These are phyloP conservation scores for Epichloe gansuensis DNA, from an alignment of 2,329 filamentous ascomycete genomes.

Conservation along the genomic window DNA sequence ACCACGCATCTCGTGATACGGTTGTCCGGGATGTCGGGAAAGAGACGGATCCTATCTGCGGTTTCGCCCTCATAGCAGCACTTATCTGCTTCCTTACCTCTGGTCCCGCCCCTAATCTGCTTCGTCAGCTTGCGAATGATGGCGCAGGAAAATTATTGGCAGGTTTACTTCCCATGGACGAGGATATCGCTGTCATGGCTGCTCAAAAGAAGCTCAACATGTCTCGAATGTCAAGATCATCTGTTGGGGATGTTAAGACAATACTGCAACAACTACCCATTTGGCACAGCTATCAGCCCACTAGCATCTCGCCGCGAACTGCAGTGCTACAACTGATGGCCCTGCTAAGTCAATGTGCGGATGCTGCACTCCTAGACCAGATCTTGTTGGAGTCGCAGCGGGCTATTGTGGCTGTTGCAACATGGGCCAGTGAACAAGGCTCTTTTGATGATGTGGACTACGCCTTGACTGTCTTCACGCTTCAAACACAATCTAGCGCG, in stretches of 20 bases:
- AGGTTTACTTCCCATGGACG: slow-evolving; percentile 36
- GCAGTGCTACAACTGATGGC: slow-evolving; percentile 53
- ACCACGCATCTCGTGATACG: slow-evolving; percentile 57
- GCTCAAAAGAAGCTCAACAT: slow-evolving; percentile 56
- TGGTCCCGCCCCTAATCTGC: slow-evolving; percentile 45
- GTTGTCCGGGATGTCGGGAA: slow-evolving; percentile 50
- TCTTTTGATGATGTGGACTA: slow-evolving; percentile 23
- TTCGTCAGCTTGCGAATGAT: slow-evolving; percentile 42
- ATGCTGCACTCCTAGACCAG: slow-evolving; percentile 16
- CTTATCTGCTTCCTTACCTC: slow-evolving; percentile 49
- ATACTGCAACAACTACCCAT: slow-evolving; percentile 39
- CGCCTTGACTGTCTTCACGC: slow-evolving; percentile 28
- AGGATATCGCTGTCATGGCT: slow-evolving; percentile 47
- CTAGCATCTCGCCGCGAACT: slow-evolving; percentile 46
- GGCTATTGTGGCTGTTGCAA: slow-evolving; percentile 15
- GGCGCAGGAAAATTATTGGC: slow-evolving; percentile 42
- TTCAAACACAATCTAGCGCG: slow-evolving; percentile 22
- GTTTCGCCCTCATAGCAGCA: slow-evolving; percentile 51
- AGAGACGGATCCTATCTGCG: slow-evolving; percentile 47
- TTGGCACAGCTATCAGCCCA: slow-evolving; percentile 44
- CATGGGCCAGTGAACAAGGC: slow-evolving; percentile 8
- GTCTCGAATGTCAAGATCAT: slow-evolving; percentile 48
- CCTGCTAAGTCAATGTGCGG: slow-evolving; percentile 17
- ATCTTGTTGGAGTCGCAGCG: slow-evolving; percentile 17
- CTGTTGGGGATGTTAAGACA: slow-evolving; percentile 41